Evolutionary conservation across 1,139 yeast species (phyloP), one percentile per base, ranked within the genome.

Genomic region (Chernovozyma sophiae-reginae): DNA sequence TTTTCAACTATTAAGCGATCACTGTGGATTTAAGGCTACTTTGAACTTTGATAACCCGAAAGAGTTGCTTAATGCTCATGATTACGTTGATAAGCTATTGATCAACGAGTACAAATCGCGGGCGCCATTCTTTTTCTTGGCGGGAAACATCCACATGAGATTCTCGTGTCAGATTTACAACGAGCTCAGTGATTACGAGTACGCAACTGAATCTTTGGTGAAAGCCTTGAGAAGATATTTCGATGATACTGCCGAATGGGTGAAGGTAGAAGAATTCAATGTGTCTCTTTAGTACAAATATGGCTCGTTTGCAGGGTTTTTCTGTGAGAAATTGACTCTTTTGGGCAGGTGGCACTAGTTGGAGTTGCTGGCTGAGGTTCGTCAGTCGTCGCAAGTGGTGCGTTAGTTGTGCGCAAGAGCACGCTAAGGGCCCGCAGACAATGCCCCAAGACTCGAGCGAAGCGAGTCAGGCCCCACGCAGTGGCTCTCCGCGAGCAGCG

Each of bases 91-190:
- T 26, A 11, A 20, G 12, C n/a, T 31, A 4, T 20, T 34, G 25
- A 11, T 31, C 18, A 16, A 38, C n/a, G 53, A 66, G 8, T 47
- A 61, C 42, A 64, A 67, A 18, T 70, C 81, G 0, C 74, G 62
- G 47, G 66, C 76, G 18, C 84, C 79, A 10, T 44, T 70, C 20
- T 55, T 13, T 3, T 31, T 52, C 4, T 78, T 74, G 48, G 62
- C 68, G 30, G 73, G 64, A 2, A 55, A 58, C 28, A 39, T 72
- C 27, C 71, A 66, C 48, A 63, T 70, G 16, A 68, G 90, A 42
- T 72, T 79, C 43, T 73, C 81, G 30, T 79, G 79, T 30, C 85
- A 81, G 48, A 56, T 78, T 7, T 81, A 79, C 52, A 73, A 77
- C 43, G 82, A 77, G 30, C 47, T 74, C 24, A 59, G 58, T 7